Conservation (phyloP, 2,329 filamentous ascomycete species). For the Epichloe sp. region DNA sequence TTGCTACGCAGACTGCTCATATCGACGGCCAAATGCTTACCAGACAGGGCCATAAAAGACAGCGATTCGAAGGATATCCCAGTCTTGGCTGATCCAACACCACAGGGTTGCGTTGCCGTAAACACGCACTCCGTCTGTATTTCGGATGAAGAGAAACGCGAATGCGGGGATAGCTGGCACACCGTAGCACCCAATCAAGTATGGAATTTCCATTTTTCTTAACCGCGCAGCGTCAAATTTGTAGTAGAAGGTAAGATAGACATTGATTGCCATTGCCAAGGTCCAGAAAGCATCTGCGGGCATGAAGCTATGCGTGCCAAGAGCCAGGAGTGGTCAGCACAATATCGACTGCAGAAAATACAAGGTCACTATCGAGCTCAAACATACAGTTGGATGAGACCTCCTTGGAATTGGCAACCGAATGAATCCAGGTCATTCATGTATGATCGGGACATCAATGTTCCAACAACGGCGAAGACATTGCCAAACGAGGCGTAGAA, state of each 20-base stretch:
- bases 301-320: slow-evolving; percentile 52
- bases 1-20: background rate
- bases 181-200: slow-evolving; percentile 58
- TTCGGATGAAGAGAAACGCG: slow-evolving; percentile 50
- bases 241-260: slow-evolving; percentile 68
- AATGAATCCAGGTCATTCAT: slow-evolving; percentile 33
- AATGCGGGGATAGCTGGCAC: slow-evolving; percentile 57
- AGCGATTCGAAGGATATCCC: slow-evolving; percentile 59
- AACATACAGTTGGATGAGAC: slow-evolving; percentile 69
- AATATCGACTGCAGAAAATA: too few species aligned
- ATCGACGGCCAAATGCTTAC: slow-evolving; percentile 21
- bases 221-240: slow-evolving; percentile 55
- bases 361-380: too few species aligned
- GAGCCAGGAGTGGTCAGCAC: slow-evolving; percentile 8
- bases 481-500: slow-evolving; percentile 80
- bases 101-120: slow-evolving; percentile 67
- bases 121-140: slow-evolving; percentile 37
- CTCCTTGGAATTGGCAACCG: slow-evolving; percentile 60
- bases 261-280: slow-evolving; percentile 71
- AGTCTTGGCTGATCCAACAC: slow-evolving; percentile 62
- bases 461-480: slow-evolving; percentile 62
- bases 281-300: slow-evolving; percentile 66
- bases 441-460: slow-evolving; percentile 55
- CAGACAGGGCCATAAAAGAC: slow-evolving; percentile 64
- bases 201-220: slow-evolving; percentile 56